Base-by-base conservation (phyloP, 371 early-diverging fungal species). In the Dichotomocladium elegans region DNA sequence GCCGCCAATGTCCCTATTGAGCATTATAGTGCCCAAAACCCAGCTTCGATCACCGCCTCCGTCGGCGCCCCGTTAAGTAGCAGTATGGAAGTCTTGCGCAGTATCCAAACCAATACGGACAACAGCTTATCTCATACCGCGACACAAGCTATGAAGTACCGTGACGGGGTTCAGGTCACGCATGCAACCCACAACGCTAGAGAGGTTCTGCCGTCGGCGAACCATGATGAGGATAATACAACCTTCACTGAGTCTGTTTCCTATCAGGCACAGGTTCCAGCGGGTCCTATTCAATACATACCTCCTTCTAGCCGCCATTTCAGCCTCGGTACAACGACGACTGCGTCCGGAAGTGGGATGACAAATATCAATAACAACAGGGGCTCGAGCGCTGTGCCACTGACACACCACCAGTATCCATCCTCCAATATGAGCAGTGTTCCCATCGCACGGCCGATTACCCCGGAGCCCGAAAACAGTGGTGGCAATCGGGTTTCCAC, bases 61-160 rank as follows among this genome's bases (percentile, higher is more conserved):
- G 54, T 34, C n/a, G 67, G 54, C 5, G 72, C 59, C 3, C 60
- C 61, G 11, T 46, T 63, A 8, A 70, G 71, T 22, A 55, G 66
- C 34, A 68, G 68, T 9, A 62, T 73, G 63, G 74, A 73, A 45
- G 74, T 73, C 2, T 33, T 73, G 21, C 53, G 63, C 8, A 73
- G 74, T 34, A 65, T 68, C 12, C 59, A 58, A 35, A 64, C 72
- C 3, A 60, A 57, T 29, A 63, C 46, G 8, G 60, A 61, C 22
- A 67, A 60, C 41, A 60, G 56, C 29, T 37, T 46, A 12, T 17
- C 43, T 3, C 34, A 53, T 56, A 55, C 58, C 42, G 30, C 19
- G 33, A 30, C 42, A 14, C 22, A 42, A 27, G 51, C 31, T 25
- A 24, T 31, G 19, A 30, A 55, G 19, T 19, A 47, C 11, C 57